Conservation (phyloP, 148 eudicot species). For the Rhododendron mucronatum region DNA sequence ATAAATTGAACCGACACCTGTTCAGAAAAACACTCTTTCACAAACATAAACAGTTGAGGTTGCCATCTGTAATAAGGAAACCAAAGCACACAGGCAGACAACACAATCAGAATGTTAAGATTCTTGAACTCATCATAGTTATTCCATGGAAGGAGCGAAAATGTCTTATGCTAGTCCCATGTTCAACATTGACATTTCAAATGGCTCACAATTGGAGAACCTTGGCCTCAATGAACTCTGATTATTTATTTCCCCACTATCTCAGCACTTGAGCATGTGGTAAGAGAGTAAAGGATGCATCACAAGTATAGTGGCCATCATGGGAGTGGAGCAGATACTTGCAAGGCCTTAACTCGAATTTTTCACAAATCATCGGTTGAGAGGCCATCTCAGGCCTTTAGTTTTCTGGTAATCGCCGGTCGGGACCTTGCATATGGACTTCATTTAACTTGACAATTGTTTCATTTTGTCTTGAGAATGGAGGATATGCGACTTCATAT, state of each 20-base stretch:
- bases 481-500: background rate
- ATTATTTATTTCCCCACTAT: background rate
- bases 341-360: background rate
- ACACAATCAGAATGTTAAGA: background rate
- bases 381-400: background rate
- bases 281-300: background rate
- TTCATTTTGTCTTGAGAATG: background rate
- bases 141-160: background rate
- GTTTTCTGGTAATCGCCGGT: background rate
- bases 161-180: background rate
- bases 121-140: background rate
- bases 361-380: background rate
- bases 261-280: background rate
- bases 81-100: background rate
- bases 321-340: background rate
- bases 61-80: background rate
- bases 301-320: background rate
- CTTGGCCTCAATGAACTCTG: background rate
- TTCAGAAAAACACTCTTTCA: background rate
- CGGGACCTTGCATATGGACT: slow-evolving; percentile 1
- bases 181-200: background rate
- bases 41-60: background rate
- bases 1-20: background rate
- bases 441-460: background rate
- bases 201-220: background rate